A percentile compares a stretch with the other conserved stretches of the same genome.
Conservation (phyloP, 345 rosid species). For the Lenwebbia sp. region DNA sequence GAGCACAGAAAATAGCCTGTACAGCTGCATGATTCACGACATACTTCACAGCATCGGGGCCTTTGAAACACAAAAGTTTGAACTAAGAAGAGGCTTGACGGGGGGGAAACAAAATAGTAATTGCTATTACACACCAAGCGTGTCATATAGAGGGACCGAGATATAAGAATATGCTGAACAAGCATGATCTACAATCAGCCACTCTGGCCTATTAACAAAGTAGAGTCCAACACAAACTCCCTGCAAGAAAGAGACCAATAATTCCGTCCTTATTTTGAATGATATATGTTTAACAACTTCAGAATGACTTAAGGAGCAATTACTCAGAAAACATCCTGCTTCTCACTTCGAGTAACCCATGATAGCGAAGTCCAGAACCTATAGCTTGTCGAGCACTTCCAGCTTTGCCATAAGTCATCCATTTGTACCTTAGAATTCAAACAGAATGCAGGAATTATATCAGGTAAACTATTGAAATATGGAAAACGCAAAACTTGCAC, state of each 20-base stretch:
- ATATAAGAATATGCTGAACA: constrained; percentile 87
- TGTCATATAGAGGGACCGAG: constrained; percentile 87
- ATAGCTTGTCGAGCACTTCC: constrained; percentile 62
- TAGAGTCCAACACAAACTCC: constrained; percentile 66
- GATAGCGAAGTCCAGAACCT: constrained; percentile 66
- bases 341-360: constrained; percentile 54
- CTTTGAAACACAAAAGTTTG: constrained; percentile 19
- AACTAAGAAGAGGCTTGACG: background rate
- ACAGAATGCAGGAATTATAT: background rate
- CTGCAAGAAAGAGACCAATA: constrained; percentile 26
- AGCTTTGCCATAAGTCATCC: constrained; percentile 90
- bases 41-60: constrained; percentile 85
- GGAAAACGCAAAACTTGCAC: background rate
- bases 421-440: constrained; percentile 45
- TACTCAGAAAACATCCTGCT: background rate
- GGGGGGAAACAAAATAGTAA: background rate
- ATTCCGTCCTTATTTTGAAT: background rate
- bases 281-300: background rate
- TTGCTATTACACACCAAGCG: constrained; percentile 52
- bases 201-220: constrained; percentile 82
- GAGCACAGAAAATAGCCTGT: constrained; percentile 77
- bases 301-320: background rate
- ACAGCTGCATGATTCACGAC: constrained; percentile 63
- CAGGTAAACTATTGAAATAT: background rate
- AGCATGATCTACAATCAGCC: constrained; percentile 92